Conservation (phyloP, 2,329 filamentous ascomycete genomes). For the Botrytis byssoidea region DNA sequence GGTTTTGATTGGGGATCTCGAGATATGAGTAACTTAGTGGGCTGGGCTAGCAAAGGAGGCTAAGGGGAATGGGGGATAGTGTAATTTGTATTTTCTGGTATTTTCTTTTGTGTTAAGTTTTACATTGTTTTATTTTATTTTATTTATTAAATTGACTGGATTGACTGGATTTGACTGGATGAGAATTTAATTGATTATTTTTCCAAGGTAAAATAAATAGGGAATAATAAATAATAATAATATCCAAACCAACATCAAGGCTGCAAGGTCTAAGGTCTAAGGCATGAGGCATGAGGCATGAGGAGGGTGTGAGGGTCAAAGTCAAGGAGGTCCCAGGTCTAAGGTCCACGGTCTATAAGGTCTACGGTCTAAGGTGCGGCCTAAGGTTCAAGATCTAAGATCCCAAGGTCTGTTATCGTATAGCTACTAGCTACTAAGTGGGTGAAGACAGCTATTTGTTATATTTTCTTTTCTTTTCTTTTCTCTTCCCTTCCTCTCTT, state of each 20-base stretch:
- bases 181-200: not conserved
- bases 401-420: not conserved
- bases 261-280: not conserved
- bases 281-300: not conserved
- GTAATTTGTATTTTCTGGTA: not conserved
- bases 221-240: no score
- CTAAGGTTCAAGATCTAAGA: not conserved
- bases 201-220: not conserved
- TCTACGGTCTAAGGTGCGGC: no score
- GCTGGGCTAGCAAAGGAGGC: not conserved
- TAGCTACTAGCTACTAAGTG: no score
- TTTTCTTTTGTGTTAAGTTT: not conserved
- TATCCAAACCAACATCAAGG: not conserved
- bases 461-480: not conserved
- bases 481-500: not conserved
- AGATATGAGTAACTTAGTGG: constrained; percentile 20
- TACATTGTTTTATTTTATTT: not conserved
- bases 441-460: not conserved
- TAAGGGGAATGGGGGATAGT: not conserved
- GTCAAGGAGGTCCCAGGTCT: not conserved
- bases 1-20: constrained; percentile 20
- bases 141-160: no score
- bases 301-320: not conserved
- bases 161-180: not conserved
- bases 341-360: not conserved